Conservation (phyloP, 768 basidiomycete species). For the Collybia sp. region DNA sequence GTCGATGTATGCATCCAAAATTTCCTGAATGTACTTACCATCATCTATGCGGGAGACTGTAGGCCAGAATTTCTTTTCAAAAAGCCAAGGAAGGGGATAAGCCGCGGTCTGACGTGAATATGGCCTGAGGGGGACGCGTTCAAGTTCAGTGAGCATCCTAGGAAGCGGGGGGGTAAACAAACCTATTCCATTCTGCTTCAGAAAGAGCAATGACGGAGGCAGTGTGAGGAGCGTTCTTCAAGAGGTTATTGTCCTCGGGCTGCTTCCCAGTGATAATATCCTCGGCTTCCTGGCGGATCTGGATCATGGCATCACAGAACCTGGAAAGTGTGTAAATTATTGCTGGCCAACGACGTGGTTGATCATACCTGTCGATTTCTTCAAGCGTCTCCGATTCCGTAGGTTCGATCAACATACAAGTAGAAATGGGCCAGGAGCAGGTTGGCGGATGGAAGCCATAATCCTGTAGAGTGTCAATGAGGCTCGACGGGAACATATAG, state of each 20-base stretch:
- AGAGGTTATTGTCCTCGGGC: conserved; percentile 85
- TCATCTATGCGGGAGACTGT: conserved; percentile 90
- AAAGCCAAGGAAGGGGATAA: conserved; percentile 80
- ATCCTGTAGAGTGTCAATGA: conserved; percentile 39
- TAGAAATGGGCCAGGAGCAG: conserved; percentile 96
- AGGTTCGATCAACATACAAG: conserved; percentile 97
- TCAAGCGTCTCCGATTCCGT: conserved; percentile 94
- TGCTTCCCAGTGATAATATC: conserved; percentile 85
- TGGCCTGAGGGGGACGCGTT: conserved; percentile 44
- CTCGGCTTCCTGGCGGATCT: conserved; percentile 88
- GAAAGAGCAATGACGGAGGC: conserved; percentile 66
- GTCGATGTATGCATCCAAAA: conserved; percentile 2
- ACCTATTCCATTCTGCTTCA: conserved; percentile 86
- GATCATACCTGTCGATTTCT: conserved; percentile 76
- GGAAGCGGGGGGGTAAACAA: conserved; percentile 12
- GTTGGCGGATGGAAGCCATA: conserved; percentile 97
- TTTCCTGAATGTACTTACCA: conserved; percentile 45
- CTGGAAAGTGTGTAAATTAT: conserved; percentile 27
- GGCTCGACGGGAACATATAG: not conserved
- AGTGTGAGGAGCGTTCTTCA: conserved; percentile 95
- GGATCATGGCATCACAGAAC: conserved; percentile 98
- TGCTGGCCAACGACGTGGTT: not conserved
- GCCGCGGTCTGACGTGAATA: conserved; percentile 90
- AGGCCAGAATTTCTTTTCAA: conserved; percentile 96
- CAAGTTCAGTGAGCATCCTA: not conserved